Base-by-base conservation (phyloP, 257 asterid species). In the Penstemon eatonii region DNA sequence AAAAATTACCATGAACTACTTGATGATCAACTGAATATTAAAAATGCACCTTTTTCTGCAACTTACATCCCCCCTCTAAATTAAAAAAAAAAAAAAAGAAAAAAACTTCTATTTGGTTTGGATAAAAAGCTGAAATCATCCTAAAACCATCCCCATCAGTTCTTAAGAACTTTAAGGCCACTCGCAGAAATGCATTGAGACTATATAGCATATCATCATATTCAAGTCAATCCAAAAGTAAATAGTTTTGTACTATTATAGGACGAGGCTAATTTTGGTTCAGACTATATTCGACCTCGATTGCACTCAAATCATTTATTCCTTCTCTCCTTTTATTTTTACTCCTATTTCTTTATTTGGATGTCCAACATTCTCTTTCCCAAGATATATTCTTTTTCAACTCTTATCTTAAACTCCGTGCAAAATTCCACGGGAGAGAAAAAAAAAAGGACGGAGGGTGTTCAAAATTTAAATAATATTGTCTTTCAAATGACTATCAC, bases 31-130 rank as follows among this genome's bases (percentile, higher is more conserved):
- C 71, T 65, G 80, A 68, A 66, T 71, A 51, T 56, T 12, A 53
- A 45, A 64, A 72, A 51, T 58, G 70, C 53, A n/a, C 62, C 79
- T 58, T 63, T 60, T 73, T 46, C 85, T 80, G 80, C 82, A 80
- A 1, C 2, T 25, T 1, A 25, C 33, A 25, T 2, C 33, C 33
- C 33, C 33, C 33, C 33, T 25, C 68, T 75, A n/a, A n/a, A n/a
- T n/a, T 33, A 72, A 66, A 65, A 63, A 56, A 39, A 51, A 38
- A 59, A 25, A 59, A 44, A n/a, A 38, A 8, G 44, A 25, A 59
- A 44, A n/a, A 38, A 8, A 51, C 12, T 55, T 78, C 57, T 71
- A 37, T 36, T 54, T 61, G 72, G 50, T 56, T 13, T 44, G 43
- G 72, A 66, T 60, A 69, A 56, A 25, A 64, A 68, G 52, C 62